Conservation (phyloP, 2,329 filamentous ascomycete species). For the Erysiphe pulchra region DNA sequence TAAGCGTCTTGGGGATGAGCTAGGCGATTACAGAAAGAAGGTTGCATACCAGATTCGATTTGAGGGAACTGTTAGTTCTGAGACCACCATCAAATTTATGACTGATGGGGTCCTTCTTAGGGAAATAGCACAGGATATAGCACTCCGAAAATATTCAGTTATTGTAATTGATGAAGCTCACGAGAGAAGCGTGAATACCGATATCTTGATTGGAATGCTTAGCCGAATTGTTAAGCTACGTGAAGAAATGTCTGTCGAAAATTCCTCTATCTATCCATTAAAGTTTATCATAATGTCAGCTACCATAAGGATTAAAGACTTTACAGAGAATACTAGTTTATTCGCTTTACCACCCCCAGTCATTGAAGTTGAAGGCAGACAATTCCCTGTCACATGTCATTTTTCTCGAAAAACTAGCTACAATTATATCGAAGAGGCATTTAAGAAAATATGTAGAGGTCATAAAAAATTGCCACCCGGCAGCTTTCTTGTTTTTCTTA, state of each 20-base stretch:
- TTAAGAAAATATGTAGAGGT: conserved; percentile 62
- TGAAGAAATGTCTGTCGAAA: conserved; percentile 45
- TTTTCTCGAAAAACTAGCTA: conserved; percentile 61
- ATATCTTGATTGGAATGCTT: conserved; percentile 92
- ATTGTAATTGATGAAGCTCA: conserved; percentile 94
- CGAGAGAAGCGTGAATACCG: conserved; percentile 90
- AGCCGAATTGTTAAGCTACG: conserved; percentile 75
- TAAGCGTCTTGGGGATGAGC: conserved; percentile 64
- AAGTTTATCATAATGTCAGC: conserved; percentile 98
- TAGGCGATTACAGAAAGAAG: conserved; percentile 48
- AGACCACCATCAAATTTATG: conserved; percentile 95
- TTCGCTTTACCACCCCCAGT: conserved; percentile 62
- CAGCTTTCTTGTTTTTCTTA: conserved; percentile 81
- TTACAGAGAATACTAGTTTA: conserved; percentile 58
- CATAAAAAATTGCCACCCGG: conserved; percentile 78
- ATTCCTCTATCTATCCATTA: conserved; percentile 45
- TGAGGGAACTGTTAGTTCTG: conserved; percentile 53
- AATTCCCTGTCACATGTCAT: conserved; percentile 73
- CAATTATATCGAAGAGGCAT: conserved; percentile 80
- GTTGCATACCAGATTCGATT: conserved; percentile 93
- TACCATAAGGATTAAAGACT: conserved; percentile 71
- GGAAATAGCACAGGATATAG: conserved; percentile 74
- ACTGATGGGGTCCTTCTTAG: conserved; percentile 87
- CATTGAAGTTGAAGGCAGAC: conserved; percentile 71
- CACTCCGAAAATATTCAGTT: conserved; percentile 69